phyloP scores from a whole-genome alignment of 352 stramenopile species.

The Phytophthora hibernalis region DNA sequence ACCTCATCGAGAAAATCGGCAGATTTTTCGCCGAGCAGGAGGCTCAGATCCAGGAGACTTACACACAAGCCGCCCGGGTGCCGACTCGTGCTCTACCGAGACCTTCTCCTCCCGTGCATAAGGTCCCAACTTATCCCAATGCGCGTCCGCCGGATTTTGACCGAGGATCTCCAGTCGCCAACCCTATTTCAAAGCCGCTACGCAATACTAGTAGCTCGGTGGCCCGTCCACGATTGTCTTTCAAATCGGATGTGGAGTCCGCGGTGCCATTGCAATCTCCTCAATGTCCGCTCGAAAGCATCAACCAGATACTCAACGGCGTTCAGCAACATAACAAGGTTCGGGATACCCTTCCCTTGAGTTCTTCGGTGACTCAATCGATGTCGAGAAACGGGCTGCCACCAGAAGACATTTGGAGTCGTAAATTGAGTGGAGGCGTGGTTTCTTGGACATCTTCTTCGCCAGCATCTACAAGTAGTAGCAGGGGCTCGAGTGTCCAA shows the following conservation, averaged over 20 bases:
- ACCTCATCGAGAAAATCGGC: slow-evolving; percentile 75
- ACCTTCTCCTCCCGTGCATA: slow-evolving; percentile 12
- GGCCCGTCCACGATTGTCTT: slow-evolving; percentile 28
- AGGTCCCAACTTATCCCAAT: not conserved
- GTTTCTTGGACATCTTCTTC: slow-evolving; percentile 21
- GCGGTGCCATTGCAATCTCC: not conserved
- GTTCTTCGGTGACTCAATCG: not conserved
- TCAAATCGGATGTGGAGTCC: slow-evolving; percentile 13
- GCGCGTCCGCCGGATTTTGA: slow-evolving; percentile 5
- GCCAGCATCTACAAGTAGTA: slow-evolving; percentile 13
- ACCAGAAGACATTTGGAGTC: slow-evolving; percentile 9
- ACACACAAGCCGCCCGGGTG: slow-evolving; percentile 28
- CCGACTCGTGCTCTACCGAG: slow-evolving; percentile 1
- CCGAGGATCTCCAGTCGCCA: not conserved
- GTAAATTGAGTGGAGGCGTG: slow-evolving; percentile 10
- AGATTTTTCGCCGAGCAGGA: slow-evolving; percentile 76
- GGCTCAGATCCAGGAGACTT: slow-evolving; percentile 54
- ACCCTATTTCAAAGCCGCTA: not conserved
- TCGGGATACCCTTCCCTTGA: slow-evolving; percentile 6
- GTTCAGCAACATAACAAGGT: slow-evolving; percentile 7
- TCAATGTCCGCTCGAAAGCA: slow-evolving; percentile 8
- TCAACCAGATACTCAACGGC: slow-evolving; percentile 14
- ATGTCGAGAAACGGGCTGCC: not conserved
- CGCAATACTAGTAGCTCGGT: slow-evolving; percentile 35
- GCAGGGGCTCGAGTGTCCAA: slow-evolving; percentile 4